phyloP scores from a whole-genome alignment of 495 filamentous ascomycete species.

The Trypethelium eluteriae region DNA sequence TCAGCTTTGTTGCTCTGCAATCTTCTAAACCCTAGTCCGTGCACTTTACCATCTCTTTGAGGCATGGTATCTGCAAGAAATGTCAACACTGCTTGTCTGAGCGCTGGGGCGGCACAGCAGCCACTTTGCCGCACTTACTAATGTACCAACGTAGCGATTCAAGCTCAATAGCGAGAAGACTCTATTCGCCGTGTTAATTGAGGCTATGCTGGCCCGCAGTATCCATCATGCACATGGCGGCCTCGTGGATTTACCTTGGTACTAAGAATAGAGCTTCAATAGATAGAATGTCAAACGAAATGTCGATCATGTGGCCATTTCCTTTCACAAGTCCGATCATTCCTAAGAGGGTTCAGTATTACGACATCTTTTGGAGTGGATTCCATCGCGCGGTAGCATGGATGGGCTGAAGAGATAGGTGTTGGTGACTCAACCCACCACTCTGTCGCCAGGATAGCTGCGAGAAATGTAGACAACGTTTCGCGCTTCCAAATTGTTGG shows the following conservation, averaged over 20 bases:
- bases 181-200: conserved; percentile 30
- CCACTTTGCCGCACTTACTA: conserved; percentile 40
- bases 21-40: background rate
- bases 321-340: conserved; percentile 62
- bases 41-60: conserved; percentile 69
- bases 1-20: background rate
- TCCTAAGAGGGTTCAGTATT: conserved; percentile 40
- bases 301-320: conserved; percentile 57
- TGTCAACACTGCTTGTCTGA: background rate
- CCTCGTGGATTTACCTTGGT: conserved; percentile 48
- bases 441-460: background rate
- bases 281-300: conserved; percentile 79
- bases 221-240: conserved; percentile 2
- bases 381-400: background rate
- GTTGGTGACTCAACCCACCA: background rate
- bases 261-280: conserved; percentile 87
- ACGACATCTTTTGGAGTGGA: conserved; percentile 4
- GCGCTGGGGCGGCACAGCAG: background rate
- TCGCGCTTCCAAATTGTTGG: background rate
- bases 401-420: background rate
- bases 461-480: background rate
- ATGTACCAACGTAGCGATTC: conserved; percentile 82
- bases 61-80: conserved; percentile 57
- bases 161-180: conserved; percentile 84
- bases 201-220: conserved; percentile 9